These are phyloP conservation scores for Umbelopsis sp. DNA, from an alignment of 371 early-diverging fungal species.

Conservation along the genomic window DNA sequence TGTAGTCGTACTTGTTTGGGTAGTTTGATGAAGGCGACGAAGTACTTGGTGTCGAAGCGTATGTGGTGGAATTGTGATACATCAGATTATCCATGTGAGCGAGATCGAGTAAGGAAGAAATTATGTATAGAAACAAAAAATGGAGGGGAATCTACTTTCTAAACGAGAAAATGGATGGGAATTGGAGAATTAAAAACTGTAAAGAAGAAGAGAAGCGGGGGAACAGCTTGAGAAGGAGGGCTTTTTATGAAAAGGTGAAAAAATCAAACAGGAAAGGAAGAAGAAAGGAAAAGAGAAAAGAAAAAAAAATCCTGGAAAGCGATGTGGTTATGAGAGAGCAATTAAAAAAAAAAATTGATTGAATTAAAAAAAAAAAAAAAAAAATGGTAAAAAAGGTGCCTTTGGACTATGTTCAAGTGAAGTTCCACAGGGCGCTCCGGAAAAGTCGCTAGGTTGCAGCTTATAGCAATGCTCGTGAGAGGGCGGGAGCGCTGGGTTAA, in stretches of 20 bases:
- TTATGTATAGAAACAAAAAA: not conserved
- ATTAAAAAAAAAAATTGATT: conserved; percentile 5
- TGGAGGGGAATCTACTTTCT: not conserved
- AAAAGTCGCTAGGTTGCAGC: conserved; percentile 15
- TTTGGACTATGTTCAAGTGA: conserved; percentile 5
- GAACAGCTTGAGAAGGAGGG: not conserved
- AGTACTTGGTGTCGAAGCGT: not conserved
- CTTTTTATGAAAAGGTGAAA: not conserved
- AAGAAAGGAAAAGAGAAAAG: not conserved
- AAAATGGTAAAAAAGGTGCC: not conserved
- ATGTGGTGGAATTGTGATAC: conserved; percentile 6
- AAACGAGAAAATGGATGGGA: conserved; percentile 5
- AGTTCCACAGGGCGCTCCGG: conserved; percentile 19
- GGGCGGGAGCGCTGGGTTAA: conserved; percentile 18
- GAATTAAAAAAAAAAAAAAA: not conserved
- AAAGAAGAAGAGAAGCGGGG: not conserved
- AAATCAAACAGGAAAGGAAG: conserved; percentile 8
- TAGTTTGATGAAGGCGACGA: not conserved
- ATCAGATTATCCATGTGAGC: conserved; percentile 12
- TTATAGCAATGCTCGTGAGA: conserved; percentile 15
- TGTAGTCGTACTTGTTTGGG: conserved; percentile 8
- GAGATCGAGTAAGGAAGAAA: not conserved
- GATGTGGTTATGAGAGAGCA: not conserved
- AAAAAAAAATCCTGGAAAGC: not conserved
- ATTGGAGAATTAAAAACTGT: not conserved